Base-by-base conservation (phyloP, 2,329 filamentous ascomycete genomes). In the Fusarium nanum region DNA sequence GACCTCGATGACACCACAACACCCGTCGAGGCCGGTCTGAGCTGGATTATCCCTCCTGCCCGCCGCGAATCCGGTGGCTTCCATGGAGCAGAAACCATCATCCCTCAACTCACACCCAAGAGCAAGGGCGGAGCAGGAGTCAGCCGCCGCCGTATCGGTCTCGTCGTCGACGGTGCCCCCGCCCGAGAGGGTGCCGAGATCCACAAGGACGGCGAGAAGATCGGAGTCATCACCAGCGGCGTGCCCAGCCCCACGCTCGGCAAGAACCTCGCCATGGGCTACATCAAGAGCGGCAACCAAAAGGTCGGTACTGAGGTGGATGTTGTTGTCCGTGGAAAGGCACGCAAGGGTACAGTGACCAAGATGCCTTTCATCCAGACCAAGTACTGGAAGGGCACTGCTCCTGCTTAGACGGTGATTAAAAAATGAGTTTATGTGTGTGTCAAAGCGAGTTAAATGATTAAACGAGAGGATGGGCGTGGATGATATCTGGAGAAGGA, bases 241-340 rank as follows among this genome's bases (percentile, higher is more conserved):
- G 93, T 93, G 71, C 96, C 96, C 1, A 94, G 92, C 77, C 96
- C 96, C 4, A 93, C 91, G 1, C 83, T 98, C 49, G 90, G 91
- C 70, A 92, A 92, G 84, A 98, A 98, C 80, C 95, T 99, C 68
- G 94, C 95, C 60, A 99, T 99, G 96, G 96, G 91, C 0, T 97
- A 97, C 78, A 85, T 98, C 77, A 89, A 89, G 81, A 89, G 92
- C 68, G 93, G 93, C 0, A 82, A 91, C 78, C 93, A 97, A 80
- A 97, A 97, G 86, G 85, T 88, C 32, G 94, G 93, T 13, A 97
- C 93, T 2, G 91, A 95, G 82, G 83, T 97, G 9, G 87, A 90
- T 20, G 90, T 97, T 6, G 79, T 93, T 41, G 91, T 97, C 4
- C 85, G 94, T 56, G 94, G 93, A 22, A 92, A 90, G 82, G 84